Conservation (phyloP, 164 flowering plant genomes). For the Litsea cubeba region DNA sequence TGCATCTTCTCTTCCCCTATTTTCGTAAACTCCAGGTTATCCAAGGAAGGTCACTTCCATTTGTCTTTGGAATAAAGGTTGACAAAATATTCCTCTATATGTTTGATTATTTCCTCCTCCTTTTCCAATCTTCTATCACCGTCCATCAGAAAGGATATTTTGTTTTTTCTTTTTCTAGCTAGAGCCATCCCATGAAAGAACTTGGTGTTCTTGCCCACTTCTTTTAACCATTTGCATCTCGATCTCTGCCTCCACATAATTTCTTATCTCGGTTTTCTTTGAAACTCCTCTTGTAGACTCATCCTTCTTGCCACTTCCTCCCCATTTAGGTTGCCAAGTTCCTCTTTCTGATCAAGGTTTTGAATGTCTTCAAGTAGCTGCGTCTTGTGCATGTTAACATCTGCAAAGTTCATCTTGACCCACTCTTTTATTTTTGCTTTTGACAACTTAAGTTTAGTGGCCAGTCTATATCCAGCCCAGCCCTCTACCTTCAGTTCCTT, state of each 20-base stretch:
- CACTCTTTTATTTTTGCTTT: background rate
- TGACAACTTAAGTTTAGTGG: background rate
- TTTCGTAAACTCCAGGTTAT: background rate
- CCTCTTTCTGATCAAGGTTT: background rate
- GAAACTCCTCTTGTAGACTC: background rate
- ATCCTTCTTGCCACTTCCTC: background rate
- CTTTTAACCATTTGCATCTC: background rate
- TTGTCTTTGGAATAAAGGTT: background rate
- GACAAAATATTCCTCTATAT: background rate
- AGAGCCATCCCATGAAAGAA: background rate
- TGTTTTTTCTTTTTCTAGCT: background rate
- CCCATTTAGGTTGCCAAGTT: background rate
- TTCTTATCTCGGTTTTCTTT: background rate
- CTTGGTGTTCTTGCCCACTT: background rate
- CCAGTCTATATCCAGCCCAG: background rate
- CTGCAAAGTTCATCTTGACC: background rate
- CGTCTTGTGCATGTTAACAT: background rate
- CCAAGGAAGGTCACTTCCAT: too few species aligned
- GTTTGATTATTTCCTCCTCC: background rate
- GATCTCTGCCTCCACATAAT: background rate
- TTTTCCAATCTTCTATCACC: background rate
- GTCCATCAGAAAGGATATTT: background rate
- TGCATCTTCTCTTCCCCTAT: background rate
- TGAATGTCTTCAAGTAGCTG: background rate
- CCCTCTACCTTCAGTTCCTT: background rate